Conservation (phyloP, 768 basidiomycete species). For the Suillus luteus region DNA sequence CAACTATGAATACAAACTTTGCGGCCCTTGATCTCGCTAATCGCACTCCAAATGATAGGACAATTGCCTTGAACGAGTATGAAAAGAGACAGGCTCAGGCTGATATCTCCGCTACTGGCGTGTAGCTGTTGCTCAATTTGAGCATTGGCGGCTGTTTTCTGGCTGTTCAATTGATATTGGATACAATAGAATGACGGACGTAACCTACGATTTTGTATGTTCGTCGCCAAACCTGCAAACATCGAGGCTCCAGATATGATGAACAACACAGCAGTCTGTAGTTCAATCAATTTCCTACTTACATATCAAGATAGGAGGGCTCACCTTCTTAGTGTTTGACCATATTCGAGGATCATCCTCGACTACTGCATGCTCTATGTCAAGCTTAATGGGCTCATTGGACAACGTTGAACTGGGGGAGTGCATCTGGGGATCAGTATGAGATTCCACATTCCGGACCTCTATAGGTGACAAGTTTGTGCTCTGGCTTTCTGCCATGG, state of each 20-base stretch:
- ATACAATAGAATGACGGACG: neutral
- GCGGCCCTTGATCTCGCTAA: slow-evolving; percentile 79
- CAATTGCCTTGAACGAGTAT: slow-evolving; percentile 68
- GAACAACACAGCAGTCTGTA: slow-evolving; percentile 24
- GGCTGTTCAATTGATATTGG: neutral
- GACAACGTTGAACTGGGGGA: neutral
- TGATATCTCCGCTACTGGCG: slow-evolving; percentile 63
- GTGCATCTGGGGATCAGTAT: neutral
- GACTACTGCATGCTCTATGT: slow-evolving; percentile 44
- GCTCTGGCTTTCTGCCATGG: slow-evolving; percentile 7
- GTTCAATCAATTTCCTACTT: neutral
- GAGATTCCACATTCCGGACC: neutral
- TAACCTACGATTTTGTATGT: slow-evolving; percentile 31
- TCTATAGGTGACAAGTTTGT: slow-evolving; percentile 6
- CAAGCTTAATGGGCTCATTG: slow-evolving; percentile 14
- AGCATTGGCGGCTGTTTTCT: slow-evolving; percentile 62
- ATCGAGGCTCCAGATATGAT: slow-evolving; percentile 33
- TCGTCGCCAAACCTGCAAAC: slow-evolving; percentile 26
- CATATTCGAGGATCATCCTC: slow-evolving; percentile 63
- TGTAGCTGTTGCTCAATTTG: slow-evolving; percentile 62
- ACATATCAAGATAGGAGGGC: neutral
- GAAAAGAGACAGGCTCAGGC: slow-evolving; percentile 69
- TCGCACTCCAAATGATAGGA: slow-evolving; percentile 67
- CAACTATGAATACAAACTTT: slow-evolving; percentile 43
- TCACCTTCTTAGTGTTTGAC: slow-evolving; percentile 56